Evolutionary conservation across 169 alveolate species (phyloP), one percentile per base, ranked within the genome.

Genomic region (Plasmodium gallinaceum): DNA sequence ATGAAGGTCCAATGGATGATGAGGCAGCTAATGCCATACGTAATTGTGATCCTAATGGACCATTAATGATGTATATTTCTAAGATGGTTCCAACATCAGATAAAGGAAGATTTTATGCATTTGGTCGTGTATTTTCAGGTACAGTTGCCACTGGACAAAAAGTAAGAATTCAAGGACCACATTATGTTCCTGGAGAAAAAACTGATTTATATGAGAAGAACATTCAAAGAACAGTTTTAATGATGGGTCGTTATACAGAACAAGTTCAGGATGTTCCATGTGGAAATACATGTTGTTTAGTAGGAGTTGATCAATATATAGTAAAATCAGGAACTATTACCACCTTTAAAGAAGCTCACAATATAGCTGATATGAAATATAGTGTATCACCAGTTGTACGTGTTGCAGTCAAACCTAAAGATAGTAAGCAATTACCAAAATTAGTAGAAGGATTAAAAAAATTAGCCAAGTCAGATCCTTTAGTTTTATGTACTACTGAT

Each of bases 81-180:
- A 99, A 98, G 95, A 98, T 99, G 99, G 99, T 98, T 60, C 99
- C 99, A 70, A 98, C 99, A 60, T 94, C 98, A 48, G 99, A 98
- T 93, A 98, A 97, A 95, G 99, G 99, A 37, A 95, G 99, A 72
- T 99, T 99, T 98, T 98, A 98, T 90, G 99, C 99, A 60, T 98
- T 99, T 97, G 99, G 99, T 46, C 98, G 99, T 88, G 99, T 99
- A 64, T 99, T 99, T 97, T 98, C 99, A 32, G 99, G 99, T 22
- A 98, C 99, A 64, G 99, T 98, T 60, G 98, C 98, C n/a, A 97
- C 99, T 24, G 99, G 98, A 74, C 98, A 96, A 90, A 98, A 98
- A 93, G 99, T 99, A 87, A 96, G 99, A 91, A 98, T 99, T 76
- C 98, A 98, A 97, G 99, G 99, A 65, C 99, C 99, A 48, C 98